Evolutionary conservation across 140 eudicot species (phyloP).

Genomic region (Flaveria floridana): DNA sequence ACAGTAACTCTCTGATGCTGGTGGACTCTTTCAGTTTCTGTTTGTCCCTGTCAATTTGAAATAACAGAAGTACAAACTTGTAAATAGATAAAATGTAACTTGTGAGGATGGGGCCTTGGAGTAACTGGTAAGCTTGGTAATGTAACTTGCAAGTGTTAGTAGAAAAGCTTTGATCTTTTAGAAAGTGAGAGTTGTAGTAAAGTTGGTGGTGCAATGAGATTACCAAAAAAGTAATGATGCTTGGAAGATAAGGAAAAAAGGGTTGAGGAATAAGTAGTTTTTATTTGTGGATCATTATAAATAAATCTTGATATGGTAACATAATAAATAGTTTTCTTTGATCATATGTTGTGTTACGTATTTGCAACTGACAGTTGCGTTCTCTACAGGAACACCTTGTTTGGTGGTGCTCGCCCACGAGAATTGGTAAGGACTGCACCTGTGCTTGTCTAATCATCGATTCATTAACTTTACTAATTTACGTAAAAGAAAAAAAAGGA

Average conservation of each 20-base stretch:
- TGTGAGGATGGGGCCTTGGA: background rate
- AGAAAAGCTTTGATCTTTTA: background rate
- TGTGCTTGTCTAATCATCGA: background rate
- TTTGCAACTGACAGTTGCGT: background rate
- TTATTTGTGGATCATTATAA: background rate
- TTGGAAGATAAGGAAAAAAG: background rate
- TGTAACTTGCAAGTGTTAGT: background rate
- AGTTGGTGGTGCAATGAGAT: background rate
- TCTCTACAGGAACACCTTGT: constrained; percentile 55
- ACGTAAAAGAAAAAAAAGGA: background rate
- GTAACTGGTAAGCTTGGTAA: too few species aligned
- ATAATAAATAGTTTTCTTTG: background rate
- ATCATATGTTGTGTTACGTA: background rate
- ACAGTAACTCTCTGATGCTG: background rate
- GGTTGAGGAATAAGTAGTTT: background rate
- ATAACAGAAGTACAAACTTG: background rate
- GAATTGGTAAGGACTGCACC: constrained; percentile 60
- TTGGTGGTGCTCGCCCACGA: constrained; percentile 95
- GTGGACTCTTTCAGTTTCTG: background rate
- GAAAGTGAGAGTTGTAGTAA: background rate
- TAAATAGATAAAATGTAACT: background rate
- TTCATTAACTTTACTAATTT: background rate
- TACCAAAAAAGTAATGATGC: background rate
- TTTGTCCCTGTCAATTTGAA: background rate
- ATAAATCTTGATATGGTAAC: background rate